These are phyloP conservation scores for sorghum (Sorghum bicolor) DNA, from an alignment of 176 grass and related monocot species.

Conservation along the genomic window DNA sequence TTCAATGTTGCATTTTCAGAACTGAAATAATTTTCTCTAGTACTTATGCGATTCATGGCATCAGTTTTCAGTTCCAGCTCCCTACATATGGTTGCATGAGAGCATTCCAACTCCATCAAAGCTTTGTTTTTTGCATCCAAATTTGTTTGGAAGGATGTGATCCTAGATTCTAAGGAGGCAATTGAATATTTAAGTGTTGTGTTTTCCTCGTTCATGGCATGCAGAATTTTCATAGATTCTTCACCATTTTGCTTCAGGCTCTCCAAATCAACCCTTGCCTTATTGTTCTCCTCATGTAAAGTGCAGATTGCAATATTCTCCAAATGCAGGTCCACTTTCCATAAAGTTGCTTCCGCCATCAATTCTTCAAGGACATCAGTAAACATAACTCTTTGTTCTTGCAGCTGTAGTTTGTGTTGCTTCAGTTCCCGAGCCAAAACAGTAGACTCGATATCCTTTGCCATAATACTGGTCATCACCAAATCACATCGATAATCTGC, in stretches of 20 bases:
- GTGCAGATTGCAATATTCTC: slow-evolving; percentile 25
- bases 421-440: slow-evolving; percentile 47
- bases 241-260: slow-evolving; percentile 31
- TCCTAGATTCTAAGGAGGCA: slow-evolving; percentile 43
- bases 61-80: slow-evolving; percentile 50
- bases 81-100: slow-evolving; percentile 36
- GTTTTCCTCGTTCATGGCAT: slow-evolving; percentile 41
- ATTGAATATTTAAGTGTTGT: slow-evolving; percentile 33
- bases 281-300: slow-evolving; percentile 52
- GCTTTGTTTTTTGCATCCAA: slow-evolving; percentile 43
- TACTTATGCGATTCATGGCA: slow-evolving; percentile 22
- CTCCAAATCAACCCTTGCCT: slow-evolving; percentile 24
- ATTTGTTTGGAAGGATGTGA: slow-evolving; percentile 44
- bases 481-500: slow-evolving; percentile 43
- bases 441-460: slow-evolving; percentile 60
- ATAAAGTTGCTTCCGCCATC: slow-evolving; percentile 49
- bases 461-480: slow-evolving; percentile 32
- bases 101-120: slow-evolving; percentile 39
- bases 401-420: slow-evolving; percentile 26
- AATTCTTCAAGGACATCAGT: slow-evolving; percentile 49
- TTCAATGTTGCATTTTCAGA: slow-evolving; percentile 52
- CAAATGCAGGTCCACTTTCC: slow-evolving; percentile 59
- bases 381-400: slow-evolving; percentile 44
- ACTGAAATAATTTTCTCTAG: slow-evolving; percentile 47
- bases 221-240: slow-evolving; percentile 32